Conservation (phyloP, 371 early-diverging fungal genomes). For the Mortierella sp. region DNA sequence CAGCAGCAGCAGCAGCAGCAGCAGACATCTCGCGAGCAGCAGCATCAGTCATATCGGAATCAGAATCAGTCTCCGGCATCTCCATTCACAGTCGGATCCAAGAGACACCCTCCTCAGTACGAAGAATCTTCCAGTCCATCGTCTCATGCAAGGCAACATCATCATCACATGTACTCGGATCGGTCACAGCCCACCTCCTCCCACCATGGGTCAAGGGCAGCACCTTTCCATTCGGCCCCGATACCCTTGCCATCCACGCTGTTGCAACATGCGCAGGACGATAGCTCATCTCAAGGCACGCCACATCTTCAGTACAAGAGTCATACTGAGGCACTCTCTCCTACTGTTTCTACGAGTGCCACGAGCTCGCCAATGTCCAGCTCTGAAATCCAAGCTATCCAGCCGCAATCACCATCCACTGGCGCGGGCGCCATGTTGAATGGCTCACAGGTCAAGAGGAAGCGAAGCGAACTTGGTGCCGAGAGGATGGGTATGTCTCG, state of each 20-base stretch:
- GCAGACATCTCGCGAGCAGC: too few relatives aligned
- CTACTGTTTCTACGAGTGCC: slow-evolving; percentile 4
- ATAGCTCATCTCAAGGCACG: neutral
- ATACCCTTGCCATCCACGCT: slow-evolving; percentile 28
- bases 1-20: slow-evolving; percentile 11
- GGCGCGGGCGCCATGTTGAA: too few relatives aligned
- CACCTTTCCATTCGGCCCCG: slow-evolving; percentile 43
- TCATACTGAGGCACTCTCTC: slow-evolving; percentile 14
- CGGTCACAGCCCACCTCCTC: slow-evolving; percentile 1
- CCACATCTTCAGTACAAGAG: slow-evolving; percentile 15
- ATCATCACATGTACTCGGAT: slow-evolving; percentile 5
- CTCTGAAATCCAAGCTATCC: slow-evolving; percentile 17
- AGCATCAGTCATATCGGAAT: slow-evolving; percentile 6
- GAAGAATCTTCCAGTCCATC: slow-evolving; percentile 13
- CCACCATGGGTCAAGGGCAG: slow-evolving; percentile 1
- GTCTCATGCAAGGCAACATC: slow-evolving; percentile 7
- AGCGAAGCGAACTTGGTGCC: slow-evolving; percentile 15
- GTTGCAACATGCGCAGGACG: slow-evolving; percentile 10
- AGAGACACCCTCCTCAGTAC: slow-evolving; percentile 1
- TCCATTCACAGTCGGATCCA: slow-evolving; percentile 1
- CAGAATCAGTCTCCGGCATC: slow-evolving; percentile 1
- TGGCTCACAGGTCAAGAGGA: slow-evolving; percentile 20
- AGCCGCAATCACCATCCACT: slow-evolving; percentile 1
- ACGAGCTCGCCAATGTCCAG: slow-evolving; percentile 32
- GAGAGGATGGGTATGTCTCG: slow-evolving; percentile 13